These are phyloP conservation scores for Aspergillus texensis DNA, from an alignment of 2,329 filamentous ascomycete genomes.

Conservation along the genomic window DNA sequence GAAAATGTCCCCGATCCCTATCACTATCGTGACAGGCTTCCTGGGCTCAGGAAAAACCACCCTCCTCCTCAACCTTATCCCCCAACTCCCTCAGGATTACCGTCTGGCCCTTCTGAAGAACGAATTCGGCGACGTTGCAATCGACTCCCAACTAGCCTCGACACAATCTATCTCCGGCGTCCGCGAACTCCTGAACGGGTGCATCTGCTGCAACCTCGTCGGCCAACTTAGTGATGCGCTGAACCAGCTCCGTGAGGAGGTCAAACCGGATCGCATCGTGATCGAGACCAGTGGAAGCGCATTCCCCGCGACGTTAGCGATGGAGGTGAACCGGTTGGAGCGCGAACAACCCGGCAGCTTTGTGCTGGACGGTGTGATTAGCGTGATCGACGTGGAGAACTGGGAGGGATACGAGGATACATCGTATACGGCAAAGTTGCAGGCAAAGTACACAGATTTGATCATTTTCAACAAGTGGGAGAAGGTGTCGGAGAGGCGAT, in stretches of 20 bases:
- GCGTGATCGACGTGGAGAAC: slow-evolving; percentile 91
- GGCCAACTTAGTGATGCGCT: slow-evolving; percentile 85
- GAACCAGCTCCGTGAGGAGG: slow-evolving; percentile 65
- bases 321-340: slow-evolving; percentile 82
- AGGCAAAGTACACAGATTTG: slow-evolving; percentile 86
- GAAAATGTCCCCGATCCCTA: slow-evolving; percentile 71
- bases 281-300: slow-evolving; percentile 91
- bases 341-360: slow-evolving; percentile 65
- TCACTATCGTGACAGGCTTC: slow-evolving; percentile 96
- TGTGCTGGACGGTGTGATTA: slow-evolving; percentile 82
- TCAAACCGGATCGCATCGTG: slow-evolving; percentile 78
- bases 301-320: slow-evolving; percentile 83
- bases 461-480: slow-evolving; percentile 97
- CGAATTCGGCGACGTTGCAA: slow-evolving; percentile 91
- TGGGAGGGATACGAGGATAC: slow-evolving; percentile 93
- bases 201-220: slow-evolving; percentile 98
- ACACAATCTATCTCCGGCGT: slow-evolving; percentile 84
- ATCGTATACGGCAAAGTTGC: slow-evolving; percentile 82
- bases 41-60: slow-evolving; percentile 96
- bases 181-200: slow-evolving; percentile 90
- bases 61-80: slow-evolving; percentile 88
- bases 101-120: slow-evolving; percentile 95
- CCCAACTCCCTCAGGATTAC: slow-evolving; percentile 85
- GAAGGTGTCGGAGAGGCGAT: slow-evolving; percentile 67
- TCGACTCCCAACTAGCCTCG: slow-evolving; percentile 89